Conservation (phyloP, 176 grass and related monocot genomes). For the Paspalum notatum region DNA sequence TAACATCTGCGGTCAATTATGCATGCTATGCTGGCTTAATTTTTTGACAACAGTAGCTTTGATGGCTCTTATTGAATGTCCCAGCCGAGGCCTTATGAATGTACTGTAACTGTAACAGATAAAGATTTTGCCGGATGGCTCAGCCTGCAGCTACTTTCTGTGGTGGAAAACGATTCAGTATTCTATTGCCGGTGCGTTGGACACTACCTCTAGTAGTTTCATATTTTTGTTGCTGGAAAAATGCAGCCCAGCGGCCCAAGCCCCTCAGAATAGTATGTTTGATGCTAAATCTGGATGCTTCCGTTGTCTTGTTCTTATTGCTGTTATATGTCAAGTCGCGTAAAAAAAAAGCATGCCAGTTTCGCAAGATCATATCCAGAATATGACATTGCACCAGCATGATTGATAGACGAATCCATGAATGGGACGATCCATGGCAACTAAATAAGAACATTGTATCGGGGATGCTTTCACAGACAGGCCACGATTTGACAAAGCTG, state of each 20-base stretch:
- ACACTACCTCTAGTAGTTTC: background rate
- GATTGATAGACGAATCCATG: background rate
- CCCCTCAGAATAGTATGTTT: background rate
- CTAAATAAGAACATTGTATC: background rate
- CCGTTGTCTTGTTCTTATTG: background rate
- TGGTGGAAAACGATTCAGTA: background rate
- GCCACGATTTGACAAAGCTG: slow-evolving; percentile 31
- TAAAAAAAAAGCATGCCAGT: no score
- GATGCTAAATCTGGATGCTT: background rate
- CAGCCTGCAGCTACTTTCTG: background rate
- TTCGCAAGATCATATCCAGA: no score
- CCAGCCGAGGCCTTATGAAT: slow-evolving; percentile 34
- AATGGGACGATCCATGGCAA: no score
- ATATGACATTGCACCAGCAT: background rate
- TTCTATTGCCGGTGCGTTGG: background rate
- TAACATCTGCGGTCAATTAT: slow-evolving; percentile 43
- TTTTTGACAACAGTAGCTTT: slow-evolving; percentile 43
- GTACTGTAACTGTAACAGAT: slow-evolving; percentile 14
- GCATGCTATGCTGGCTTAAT: background rate
- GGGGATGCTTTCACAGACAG: background rate
- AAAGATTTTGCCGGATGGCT: background rate
- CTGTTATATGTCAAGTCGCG: background rate
- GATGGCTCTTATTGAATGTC: slow-evolving; percentile 34
- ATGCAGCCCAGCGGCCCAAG: background rate
- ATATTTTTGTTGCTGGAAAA: slow-evolving; percentile 9